Base-by-base conservation (phyloP, 177 flowering plant genomes). In the Telopea speciosissima region DNA sequence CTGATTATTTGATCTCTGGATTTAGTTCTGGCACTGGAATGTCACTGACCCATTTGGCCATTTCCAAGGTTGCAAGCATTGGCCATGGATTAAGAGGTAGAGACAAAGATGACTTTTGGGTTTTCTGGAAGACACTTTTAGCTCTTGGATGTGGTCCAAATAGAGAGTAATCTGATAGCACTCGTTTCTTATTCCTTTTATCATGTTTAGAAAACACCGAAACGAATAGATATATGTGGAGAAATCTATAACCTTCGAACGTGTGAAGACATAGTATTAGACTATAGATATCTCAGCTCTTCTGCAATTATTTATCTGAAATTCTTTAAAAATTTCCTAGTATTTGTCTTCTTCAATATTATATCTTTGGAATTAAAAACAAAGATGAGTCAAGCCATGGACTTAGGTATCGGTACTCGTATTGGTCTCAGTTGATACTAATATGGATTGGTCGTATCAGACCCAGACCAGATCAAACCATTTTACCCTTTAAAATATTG, bases 1-100 rank as follows among this genome's bases (percentile, higher is more conserved):
- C 22, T 22, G 61, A 24, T 66, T 67, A 54, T 28, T 64, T 42
- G 75, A 71, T 70, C 14, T 2, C 61, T 7, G 23, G 23, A 7
- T n/a, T 7, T 58, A 21, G 4, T 16, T 16, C 61, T 5, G 23
- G 61, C n/a, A 6, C 1, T 58, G n/a, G 24, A n/a, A 58, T n/a
- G 61, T 17, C 2, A n/a, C 22, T n/a, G 61, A 58, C 22, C 24
- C 24, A 58, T 58, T 19, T 58, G n/a, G 9, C 61, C 61, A 58
- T n/a, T 19, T 21, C 6, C 61, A 58, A 58, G 61, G 4, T 58
- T 58, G 61, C 61, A 17, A 7, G 61, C 61, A 19, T 58, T 19
- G 24, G 61, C n/a, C 61, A 58, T 58, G 61, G 61, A 19, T 54
- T 54, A 10, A 54, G 59, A 58, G 61, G 61, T 17, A n/a, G 61